Evolutionary conservation across 192 early-diverging fungal genomes (phyloP).

Genomic region (Coemansia guatemalensis): DNA sequence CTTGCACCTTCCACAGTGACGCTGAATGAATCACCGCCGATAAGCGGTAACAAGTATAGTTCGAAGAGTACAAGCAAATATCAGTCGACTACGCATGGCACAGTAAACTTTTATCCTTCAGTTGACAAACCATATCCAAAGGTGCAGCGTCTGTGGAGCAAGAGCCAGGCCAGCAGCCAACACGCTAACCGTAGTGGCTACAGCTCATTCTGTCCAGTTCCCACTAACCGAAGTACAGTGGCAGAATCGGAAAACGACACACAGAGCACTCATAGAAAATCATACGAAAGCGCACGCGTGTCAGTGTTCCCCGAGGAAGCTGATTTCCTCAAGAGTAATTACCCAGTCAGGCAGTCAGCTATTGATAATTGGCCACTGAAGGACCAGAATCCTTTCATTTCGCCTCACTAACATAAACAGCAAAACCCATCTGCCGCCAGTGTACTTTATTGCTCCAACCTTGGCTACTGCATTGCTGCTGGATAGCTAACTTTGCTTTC

Average conservation of each 20-base stretch:
- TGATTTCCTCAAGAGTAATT: slow-evolving; percentile 42
- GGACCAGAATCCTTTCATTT: not conserved
- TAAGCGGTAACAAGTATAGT: not conserved
- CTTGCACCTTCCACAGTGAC: slow-evolving; percentile 10
- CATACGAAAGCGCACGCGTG: slow-evolving; percentile 35
- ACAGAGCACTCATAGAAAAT: slow-evolving; percentile 18
- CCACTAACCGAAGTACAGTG: slow-evolving; percentile 13
- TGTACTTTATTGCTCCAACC: too few species aligned
- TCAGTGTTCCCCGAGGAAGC: slow-evolving; percentile 41
- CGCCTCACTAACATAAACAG: not conserved
- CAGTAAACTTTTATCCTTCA: slow-evolving; percentile 2
- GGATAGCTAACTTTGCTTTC: too few species aligned
- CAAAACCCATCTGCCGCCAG: not conserved
- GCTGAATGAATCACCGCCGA: slow-evolving; percentile 9
- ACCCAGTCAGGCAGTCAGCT: slow-evolving; percentile 29
- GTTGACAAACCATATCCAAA: slow-evolving; percentile 1
- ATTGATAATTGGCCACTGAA: slow-evolving; percentile 46
- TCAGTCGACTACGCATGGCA: not conserved
- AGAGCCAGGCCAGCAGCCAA: too few species aligned
- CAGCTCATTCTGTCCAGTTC: slow-evolving; percentile 46
- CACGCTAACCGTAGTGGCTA: slow-evolving; percentile 15
- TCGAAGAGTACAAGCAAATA: not conserved
- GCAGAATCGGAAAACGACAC: slow-evolving; percentile 12
- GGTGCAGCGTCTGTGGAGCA: not conserved
- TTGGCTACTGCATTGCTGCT: too few species aligned